Base-by-base conservation (phyloP, 2,329 filamentous ascomycete species). In the Chaetothyriales sp. region DNA sequence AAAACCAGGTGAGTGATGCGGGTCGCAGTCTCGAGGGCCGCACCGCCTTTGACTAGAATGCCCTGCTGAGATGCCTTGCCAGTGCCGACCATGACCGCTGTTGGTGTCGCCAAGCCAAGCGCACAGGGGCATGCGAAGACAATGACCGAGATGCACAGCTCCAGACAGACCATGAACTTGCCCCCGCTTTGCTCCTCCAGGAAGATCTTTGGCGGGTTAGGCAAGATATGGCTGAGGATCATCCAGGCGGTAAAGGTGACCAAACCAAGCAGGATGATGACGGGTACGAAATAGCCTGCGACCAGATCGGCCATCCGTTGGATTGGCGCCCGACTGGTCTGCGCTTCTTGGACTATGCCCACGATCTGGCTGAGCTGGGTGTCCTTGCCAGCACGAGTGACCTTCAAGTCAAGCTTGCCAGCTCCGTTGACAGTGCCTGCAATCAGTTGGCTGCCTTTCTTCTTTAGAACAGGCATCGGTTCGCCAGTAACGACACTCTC, bases 401-500 rank as follows among this genome's bases (percentile, higher is more conserved):
- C 92, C 44, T 85, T 81, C 67, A 96, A 92, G 65, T 96, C 92
- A 42, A 95, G 73, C 46, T 90, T 81, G 2, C 92, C 92, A 56
- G 89, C 84, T 20, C 89, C 87, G 64, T 98, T 98, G 62, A 98
- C 90, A 1, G 92, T 96, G 26, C 92, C 92, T 48, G 88, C 92
- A 65, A 96, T 92, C 51, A 98, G 72, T 44, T 78, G 69, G 58
- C 80, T 81, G 7, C 85, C 87, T 61, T 86, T 83, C 59, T 78
- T 82, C 70, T 98, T 98, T 61, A 87, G 80, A 36, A 96, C 88
- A 0, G 92, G 90, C 77, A 95, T 90, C 2, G 92, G 85, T 70
- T 98, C 92, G 57, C 92, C 92, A 5, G 92, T 98, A 47, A 98
- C 89, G 90, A 96, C 96, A 64, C 88, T 95, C 69, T 98, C 92